Conservation (phyloP, 163 green algal species). For the Smithsoniella earleae region DNA sequence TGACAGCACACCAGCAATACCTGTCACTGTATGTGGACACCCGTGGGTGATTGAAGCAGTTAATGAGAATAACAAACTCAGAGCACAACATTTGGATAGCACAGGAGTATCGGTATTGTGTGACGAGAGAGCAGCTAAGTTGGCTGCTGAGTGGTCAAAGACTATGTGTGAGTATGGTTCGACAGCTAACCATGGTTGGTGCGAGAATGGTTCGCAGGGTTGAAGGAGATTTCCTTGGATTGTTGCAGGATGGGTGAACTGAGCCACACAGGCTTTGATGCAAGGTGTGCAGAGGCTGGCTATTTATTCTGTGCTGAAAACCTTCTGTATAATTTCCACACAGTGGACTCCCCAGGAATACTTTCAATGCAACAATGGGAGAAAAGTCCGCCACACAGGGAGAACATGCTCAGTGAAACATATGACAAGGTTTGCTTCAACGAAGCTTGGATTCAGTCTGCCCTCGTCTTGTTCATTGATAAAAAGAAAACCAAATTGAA, state of each 20-base stretch:
- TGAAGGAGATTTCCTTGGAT: not conserved
- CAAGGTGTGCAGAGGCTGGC: not conserved
- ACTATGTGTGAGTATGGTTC: constrained; percentile 15
- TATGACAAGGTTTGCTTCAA: not conserved
- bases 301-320: constrained; percentile 22
- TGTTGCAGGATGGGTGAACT: constrained; percentile 1
- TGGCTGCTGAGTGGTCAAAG: constrained; percentile 5
- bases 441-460: too few species aligned
- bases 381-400: constrained; percentile 2
- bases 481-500: not conserved
- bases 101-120: too few species aligned
- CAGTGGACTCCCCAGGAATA: not conserved
- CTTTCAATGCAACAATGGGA: not conserved
- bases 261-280: not conserved
- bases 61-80: not conserved
- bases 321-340: constrained; percentile 26
- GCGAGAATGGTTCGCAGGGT: not conserved
- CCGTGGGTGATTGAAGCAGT: constrained; percentile 1
- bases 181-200: not conserved
- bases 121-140: not conserved
- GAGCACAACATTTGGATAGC: not conserved
- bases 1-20: not conserved
- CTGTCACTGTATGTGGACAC: not conserved
- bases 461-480: too few species aligned
- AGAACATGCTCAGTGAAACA: not conserved